Evolutionary conservation across 2,329 filamentous ascomycete genomes (phyloP).

Genomic region (Alternaria ventricosa): DNA sequence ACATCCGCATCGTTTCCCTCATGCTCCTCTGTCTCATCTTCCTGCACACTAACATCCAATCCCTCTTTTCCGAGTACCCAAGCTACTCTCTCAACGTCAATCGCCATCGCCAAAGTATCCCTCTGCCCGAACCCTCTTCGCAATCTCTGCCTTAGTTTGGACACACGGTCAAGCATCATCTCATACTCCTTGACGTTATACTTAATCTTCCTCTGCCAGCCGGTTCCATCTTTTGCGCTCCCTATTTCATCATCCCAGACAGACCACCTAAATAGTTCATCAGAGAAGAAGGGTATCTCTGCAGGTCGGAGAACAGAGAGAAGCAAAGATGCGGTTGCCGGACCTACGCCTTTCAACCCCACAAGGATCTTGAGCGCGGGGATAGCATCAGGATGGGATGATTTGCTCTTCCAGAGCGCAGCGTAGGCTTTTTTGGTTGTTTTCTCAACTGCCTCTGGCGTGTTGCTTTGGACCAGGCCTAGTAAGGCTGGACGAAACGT

Average conservation of each 20-base stretch:
- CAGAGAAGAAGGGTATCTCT: conserved; percentile 75
- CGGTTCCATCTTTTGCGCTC: conserved; percentile 40
- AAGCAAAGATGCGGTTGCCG: conserved; percentile 78
- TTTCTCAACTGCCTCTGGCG: conserved; percentile 53
- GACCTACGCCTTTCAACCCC: conserved; percentile 75
- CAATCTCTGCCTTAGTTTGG: conserved; percentile 33
- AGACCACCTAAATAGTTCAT: conserved; percentile 79
- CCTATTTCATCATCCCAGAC: conserved; percentile 56
- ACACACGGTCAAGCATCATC: conserved; percentile 55
- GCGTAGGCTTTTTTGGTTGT: conserved; percentile 62
- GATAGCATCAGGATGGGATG: background rate
- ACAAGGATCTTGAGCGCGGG: conserved; percentile 61
- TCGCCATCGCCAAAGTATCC: conserved; percentile 10
- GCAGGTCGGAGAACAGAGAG: conserved; percentile 69
- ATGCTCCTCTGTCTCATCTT: background rate
- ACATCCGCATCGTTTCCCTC: background rate
- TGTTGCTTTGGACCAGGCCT: conserved; percentile 64
- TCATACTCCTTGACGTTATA: conserved; percentile 75
- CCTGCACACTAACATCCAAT: conserved; percentile 5
- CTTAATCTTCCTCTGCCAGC: conserved; percentile 64
- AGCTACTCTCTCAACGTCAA: conserved; percentile 25
- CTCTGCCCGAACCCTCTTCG: conserved; percentile 56
- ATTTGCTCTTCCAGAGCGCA: conserved; percentile 13
- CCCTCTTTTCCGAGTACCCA: conserved; percentile 13
- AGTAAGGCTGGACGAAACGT: conserved; percentile 58